Base-by-base conservation (phyloP, 176 grass and related monocot species). In the Rhynchospora breviuscula region DNA sequence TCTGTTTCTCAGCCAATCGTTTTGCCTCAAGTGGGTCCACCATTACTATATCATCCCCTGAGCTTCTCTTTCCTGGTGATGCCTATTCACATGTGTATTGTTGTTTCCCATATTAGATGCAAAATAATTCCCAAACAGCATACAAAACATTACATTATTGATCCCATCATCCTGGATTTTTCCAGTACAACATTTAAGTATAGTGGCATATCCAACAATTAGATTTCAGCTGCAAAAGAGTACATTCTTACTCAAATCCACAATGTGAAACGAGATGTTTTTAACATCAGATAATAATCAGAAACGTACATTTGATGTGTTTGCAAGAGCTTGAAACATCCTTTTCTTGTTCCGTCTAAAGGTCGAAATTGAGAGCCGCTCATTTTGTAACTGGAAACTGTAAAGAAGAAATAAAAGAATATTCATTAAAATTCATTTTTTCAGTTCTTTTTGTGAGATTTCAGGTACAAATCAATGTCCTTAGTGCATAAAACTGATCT, bases 11-110 rank as follows among this genome's bases (percentile, higher is more conserved):
- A 49, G 96, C 96, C 85, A 98, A 90, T 31, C 88, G 88, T 88
- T 98, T 98, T 59, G 93, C 96, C 82, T 95, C 96, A 13, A 90
- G 40, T 62, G 96, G 96, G 85, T 98, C 96, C 75, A 98, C 96
- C 96, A 98, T 98, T 86, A 91, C 78, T 78, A 95, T 85, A 15
- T 81, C 89, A 6, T 86, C 77, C 67, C 89, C 84, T 67, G 93
- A 93, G 68, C 89, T 95, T 87, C 91, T 83, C 87, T 93, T 98
- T 82, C 84, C 82, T 85, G 10, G 49, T 59, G 84, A 77, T 78
- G 70, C 86, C 96, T 98, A 82, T 59, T 59, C 53, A 29, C 47
- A 86, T 85, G 84, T 62, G 25, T 22, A 66, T 23, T 75, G 12
- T 52, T 43, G 15, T 53, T 53, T 52, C 21, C 47, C 21, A 75